Evolutionary conservation across 306 rosid genomes (phyloP).

Genomic region (Begonia loranthoides): DNA sequence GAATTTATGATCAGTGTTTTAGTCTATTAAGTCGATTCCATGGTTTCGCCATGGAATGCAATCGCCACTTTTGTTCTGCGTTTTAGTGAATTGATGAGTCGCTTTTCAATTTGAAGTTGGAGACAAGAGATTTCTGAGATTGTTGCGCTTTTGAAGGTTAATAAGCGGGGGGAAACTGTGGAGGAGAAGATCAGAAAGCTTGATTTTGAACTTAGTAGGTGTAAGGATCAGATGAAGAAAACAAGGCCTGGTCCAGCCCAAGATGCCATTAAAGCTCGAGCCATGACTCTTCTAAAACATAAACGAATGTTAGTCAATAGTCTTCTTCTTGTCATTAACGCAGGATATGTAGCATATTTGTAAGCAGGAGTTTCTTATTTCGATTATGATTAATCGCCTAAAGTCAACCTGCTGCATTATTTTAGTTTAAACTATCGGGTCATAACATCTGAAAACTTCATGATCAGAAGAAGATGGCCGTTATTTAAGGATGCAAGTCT

Average conservation of each 20-base stretch:
- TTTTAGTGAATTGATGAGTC: neutral
- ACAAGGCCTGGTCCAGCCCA: conserved; percentile 95
- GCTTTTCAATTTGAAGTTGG: too few species aligned
- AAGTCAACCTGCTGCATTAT: too few species aligned
- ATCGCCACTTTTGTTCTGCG: too few species aligned
- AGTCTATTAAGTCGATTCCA: neutral
- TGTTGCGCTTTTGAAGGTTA: conserved; percentile 28
- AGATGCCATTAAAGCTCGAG: conserved; percentile 85
- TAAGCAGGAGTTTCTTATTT: too few species aligned
- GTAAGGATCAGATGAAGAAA: conserved; percentile 88
- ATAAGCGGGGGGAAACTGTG: conserved; percentile 76
- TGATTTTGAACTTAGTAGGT: conserved; percentile 71
- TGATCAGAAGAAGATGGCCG: too few species aligned
- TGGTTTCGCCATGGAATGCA: too few species aligned
- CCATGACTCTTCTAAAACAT: conserved; percentile 94
- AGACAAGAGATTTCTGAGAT: too few species aligned
- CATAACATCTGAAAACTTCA: too few species aligned
- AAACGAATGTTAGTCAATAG: conserved; percentile 56
- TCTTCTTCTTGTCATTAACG: neutral
- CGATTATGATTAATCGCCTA: too few species aligned
- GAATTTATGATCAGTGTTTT: neutral
- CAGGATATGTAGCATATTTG: too few species aligned
- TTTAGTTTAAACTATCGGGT: too few species aligned
- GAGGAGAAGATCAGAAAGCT: conserved; percentile 84
- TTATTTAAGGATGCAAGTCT: too few species aligned